Percentiles rank a stretch among this genome's conserved stretches.
Evolutionary conservation across 2,329 filamentous ascomycete species (phyloP).

Genomic region (Ceratocystis destructans): DNA sequence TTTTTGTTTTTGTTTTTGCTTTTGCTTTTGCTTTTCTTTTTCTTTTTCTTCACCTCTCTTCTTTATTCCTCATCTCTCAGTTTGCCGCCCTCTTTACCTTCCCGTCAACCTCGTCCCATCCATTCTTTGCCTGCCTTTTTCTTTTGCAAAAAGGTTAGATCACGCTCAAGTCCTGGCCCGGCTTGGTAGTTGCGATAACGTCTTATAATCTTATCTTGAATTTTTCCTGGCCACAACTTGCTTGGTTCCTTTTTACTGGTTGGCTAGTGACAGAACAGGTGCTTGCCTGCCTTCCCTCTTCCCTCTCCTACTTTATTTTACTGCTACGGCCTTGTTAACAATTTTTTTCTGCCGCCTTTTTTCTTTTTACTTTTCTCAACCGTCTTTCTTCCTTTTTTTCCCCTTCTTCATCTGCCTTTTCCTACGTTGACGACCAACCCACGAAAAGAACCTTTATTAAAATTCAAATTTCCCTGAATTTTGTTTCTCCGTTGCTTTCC

Average conservation of each 20-base stretch:
- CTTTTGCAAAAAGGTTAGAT: slow-evolving; percentile 1
- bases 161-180: neutral
- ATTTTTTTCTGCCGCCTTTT: slow-evolving; percentile 10
- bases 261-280: slow-evolving; percentile 7
- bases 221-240: slow-evolving; percentile 7
- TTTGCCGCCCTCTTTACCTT: neutral
- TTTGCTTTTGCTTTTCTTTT: no score
- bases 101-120: neutral
- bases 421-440: slow-evolving; percentile 1
- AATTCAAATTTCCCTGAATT: neutral
- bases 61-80: slow-evolving; percentile 7
- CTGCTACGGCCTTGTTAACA: slow-evolving; percentile 9
- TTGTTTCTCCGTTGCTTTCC: neutral
- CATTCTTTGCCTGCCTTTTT: neutral
- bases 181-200: neutral
- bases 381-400: neutral
- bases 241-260: neutral
- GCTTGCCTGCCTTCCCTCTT: neutral
- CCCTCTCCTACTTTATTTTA: neutral
- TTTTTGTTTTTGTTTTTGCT: neutral
- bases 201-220: slow-evolving; percentile 1
- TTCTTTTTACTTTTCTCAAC: neutral
- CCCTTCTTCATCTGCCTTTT: neutral
- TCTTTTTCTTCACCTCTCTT: slow-evolving; percentile 3
- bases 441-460: neutral